Evolutionary conservation across 2,329 filamentous ascomycete species (phyloP).

Genomic region (Aspergillus candidus): DNA sequence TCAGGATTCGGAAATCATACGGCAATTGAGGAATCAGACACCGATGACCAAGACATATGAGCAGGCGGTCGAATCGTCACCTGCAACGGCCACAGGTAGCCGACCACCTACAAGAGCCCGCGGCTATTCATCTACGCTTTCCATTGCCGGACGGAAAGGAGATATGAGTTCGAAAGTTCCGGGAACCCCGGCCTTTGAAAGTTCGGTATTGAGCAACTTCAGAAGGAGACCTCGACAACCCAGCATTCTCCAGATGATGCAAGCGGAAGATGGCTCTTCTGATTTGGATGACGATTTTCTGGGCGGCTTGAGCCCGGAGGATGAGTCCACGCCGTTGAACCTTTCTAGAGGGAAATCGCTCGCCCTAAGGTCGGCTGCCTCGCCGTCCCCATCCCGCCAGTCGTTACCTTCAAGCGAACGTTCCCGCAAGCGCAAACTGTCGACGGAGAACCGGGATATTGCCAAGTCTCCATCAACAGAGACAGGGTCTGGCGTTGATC

Average conservation of each 20-base stretch:
- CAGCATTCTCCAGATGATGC: slow-evolving; percentile 42
- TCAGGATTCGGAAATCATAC: slow-evolving; percentile 14
- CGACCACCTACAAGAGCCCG: slow-evolving; percentile 33
- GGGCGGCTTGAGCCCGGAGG: slow-evolving; percentile 38
- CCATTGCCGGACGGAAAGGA: slow-evolving; percentile 33
- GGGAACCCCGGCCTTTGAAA: slow-evolving; percentile 39
- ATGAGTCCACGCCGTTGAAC: slow-evolving; percentile 42
- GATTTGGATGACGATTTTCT: slow-evolving; percentile 38
- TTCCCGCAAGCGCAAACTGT: slow-evolving; percentile 35
- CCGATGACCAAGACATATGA: slow-evolving; percentile 28
- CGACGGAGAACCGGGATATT: slow-evolving; percentile 22
- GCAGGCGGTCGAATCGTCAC: slow-evolving; percentile 32
- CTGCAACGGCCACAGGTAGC: slow-evolving; percentile 28
- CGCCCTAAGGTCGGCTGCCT: slow-evolving; percentile 14
- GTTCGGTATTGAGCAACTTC: slow-evolving; percentile 41
- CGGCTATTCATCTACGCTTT: slow-evolving; percentile 36
- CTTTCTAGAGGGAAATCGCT: slow-evolving; percentile 29
- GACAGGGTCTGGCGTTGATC: slow-evolving; percentile 15
- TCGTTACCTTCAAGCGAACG: slow-evolving; percentile 22
- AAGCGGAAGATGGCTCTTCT: slow-evolving; percentile 35
- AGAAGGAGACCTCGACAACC: slow-evolving; percentile 39
- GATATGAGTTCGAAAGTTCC: slow-evolving; percentile 30
- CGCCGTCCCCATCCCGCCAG: slow-evolving; percentile 20
- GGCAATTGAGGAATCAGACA: slow-evolving; percentile 24
- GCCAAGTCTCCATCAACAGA: slow-evolving; percentile 19